Base-by-base conservation (phyloP, 2,329 filamentous ascomycete genomes). In the Ophiobolus disseminans region DNA sequence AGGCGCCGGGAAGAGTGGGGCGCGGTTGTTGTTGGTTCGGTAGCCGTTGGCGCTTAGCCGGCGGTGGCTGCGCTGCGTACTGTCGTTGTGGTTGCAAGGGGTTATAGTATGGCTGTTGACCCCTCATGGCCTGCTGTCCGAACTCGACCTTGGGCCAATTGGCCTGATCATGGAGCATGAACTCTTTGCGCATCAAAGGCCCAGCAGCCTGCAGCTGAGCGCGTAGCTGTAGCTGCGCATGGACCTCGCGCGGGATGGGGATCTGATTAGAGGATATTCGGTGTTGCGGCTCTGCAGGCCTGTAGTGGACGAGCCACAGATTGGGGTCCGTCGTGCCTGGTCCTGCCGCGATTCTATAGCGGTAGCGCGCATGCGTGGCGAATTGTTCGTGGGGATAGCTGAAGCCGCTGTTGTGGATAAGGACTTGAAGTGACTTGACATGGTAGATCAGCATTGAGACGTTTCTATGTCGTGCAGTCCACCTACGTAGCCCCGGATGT, bases 271-370 rank as follows among this genome's bases (percentile, higher is more conserved):
- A 81, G 1, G 89, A 89, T 25, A 95, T 79, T 50, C 89, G 84
- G 57, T 93, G 87, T 46, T 84, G 83, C 37, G 84, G 85, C 30
- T 94, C 88, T 6, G 89, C 83, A 48, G 87, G 86, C 26, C 88
- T 86, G 72, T 97, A 97, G 75, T 97, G 92, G 22, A 96, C 85
- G 44, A 99, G 86, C 88, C 91, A 97, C 13, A 97, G 80, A 50
- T 86, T 88, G 20, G 89, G 85, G 69, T 97, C 92, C 53, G 85
- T 83, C 11, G 88, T 84, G 34, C 85, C 81, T 60, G 86, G 88
- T 22, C 86, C 85, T 43, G 86, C 86, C 1, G 86, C 85, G 31
- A 99, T 84, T 56, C 93, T 90, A 76, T 96, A 97, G 57, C 93
- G 88, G 63, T 88, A 86, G 63, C 93, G 87, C 41, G 88, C 85